A percentile compares a stretch with the other conserved stretches of the same genome.
Evolutionary conservation across 768 basidiomycete species (phyloP).

Genomic region (Collybia mongolica): DNA sequence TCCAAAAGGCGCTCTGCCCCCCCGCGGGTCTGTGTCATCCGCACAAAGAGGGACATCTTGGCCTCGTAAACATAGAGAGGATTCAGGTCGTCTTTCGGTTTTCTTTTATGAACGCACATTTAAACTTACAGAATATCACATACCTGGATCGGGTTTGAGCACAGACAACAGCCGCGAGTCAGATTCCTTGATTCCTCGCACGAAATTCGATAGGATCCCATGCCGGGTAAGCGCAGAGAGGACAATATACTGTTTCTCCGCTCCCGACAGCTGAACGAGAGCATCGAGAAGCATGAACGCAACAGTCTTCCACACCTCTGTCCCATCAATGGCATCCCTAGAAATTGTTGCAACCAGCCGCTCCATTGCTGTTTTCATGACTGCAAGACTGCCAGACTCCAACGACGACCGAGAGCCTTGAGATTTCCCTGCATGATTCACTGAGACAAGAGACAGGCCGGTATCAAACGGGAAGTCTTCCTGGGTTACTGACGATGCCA

Average conservation of each 20-base stretch:
- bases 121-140: not conserved
- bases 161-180: slow-evolving; percentile 74
- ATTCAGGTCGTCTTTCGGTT: slow-evolving; percentile 74
- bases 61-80: slow-evolving; percentile 93
- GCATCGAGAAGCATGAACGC: slow-evolving; percentile 90
- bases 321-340: slow-evolving; percentile 92
- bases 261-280: slow-evolving; percentile 66
- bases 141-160: slow-evolving; percentile 89
- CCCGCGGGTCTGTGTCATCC: slow-evolving; percentile 76
- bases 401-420: slow-evolving; percentile 36
- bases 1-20: slow-evolving; percentile 88
- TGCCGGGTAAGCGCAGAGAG: slow-evolving; percentile 60
- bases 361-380: slow-evolving; percentile 71
- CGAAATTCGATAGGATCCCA: slow-evolving; percentile 81
- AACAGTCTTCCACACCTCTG: slow-evolving; percentile 96
- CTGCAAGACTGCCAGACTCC: slow-evolving; percentile 58
- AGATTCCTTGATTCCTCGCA: slow-evolving; percentile 79
- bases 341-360: slow-evolving; percentile 70
- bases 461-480: slow-evolving; percentile 39
- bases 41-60: slow-evolving; percentile 86
- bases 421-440: slow-evolving; percentile 17
- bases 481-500: slow-evolving; percentile 37
- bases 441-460: slow-evolving; percentile 32
- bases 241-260: slow-evolving; percentile 66
- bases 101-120: not conserved